Percentiles rank a stretch among this genome's conserved stretches.
Evolutionary conservation across 495 filamentous ascomycete species (phyloP).

Genomic region (Tuber brumale): DNA sequence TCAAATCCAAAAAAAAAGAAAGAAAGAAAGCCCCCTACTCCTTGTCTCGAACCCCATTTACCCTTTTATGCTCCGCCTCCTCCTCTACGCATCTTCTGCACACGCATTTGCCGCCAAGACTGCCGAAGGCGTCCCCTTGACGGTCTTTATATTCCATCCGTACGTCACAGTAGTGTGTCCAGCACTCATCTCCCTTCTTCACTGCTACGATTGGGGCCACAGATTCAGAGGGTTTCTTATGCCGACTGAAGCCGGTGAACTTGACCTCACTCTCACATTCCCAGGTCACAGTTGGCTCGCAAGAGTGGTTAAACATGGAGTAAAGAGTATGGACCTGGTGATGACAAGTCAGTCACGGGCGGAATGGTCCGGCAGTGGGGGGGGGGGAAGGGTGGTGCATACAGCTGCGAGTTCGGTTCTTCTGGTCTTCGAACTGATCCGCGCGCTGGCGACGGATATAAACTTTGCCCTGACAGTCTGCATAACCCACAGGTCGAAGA

Average conservation of each 20-base stretch:
- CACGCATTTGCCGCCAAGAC: slow-evolving; percentile 76
- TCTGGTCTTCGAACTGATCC: slow-evolving; percentile 50
- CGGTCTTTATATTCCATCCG: slow-evolving; percentile 66
- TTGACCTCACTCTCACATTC: slow-evolving; percentile 84
- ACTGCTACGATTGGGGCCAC: slow-evolving; percentile 54
- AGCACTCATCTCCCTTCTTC: slow-evolving; percentile 68
- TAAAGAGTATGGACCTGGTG: slow-evolving; percentile 59
- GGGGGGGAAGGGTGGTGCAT: slow-evolving; percentile 49
- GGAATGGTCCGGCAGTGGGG: slow-evolving; percentile 56
- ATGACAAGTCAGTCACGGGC: slow-evolving; percentile 46
- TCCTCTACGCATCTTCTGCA: slow-evolving; percentile 67
- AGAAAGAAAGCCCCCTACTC: not conserved
- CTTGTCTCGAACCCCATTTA: not conserved
- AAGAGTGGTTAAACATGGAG: slow-evolving; percentile 86
- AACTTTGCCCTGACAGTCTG: slow-evolving; percentile 93
- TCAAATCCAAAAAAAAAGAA: not conserved
- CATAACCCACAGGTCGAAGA: slow-evolving; percentile 74
- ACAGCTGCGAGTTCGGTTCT: slow-evolving; percentile 52
- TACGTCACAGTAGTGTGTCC: slow-evolving; percentile 94
- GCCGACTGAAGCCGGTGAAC: slow-evolving; percentile 51
- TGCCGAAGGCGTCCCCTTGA: slow-evolving; percentile 80
- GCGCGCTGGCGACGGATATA: slow-evolving; percentile 79
- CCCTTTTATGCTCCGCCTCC: slow-evolving; percentile 27
- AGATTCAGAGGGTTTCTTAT: slow-evolving; percentile 42
- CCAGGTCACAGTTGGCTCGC: slow-evolving; percentile 89